Base-by-base conservation (phyloP, 225 moss, liverwort and hornwort species). In the Marchantia paleacea region DNA sequence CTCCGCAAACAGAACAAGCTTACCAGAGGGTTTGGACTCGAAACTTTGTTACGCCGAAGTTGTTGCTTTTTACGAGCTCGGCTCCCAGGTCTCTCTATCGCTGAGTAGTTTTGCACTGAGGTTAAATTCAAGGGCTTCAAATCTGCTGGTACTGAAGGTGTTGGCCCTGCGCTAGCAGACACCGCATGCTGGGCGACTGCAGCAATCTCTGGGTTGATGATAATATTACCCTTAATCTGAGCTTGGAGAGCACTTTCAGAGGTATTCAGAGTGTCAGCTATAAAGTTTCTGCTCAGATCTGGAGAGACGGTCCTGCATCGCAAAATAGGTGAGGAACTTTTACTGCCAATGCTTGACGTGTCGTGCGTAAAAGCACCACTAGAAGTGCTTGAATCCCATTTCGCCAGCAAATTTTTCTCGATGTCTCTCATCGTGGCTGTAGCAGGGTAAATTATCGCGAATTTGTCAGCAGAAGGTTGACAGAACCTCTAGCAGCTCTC, bases 241-340 rank as follows among this genome's bases (percentile, higher is more conserved):
- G 19, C 24, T 24, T n/a, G 61, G 0, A 7, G n/a, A 62, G 12
- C 62, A 48, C 47, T 77, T 47, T 47, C 62, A 47, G 22, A 62
- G 20, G 30, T 18, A n/a, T 47, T 63, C 39, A 63, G 22, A 14
- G 29, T 30, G 24, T 77, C 52, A 67, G 48, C 26, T 68, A 66
- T 49, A 62, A 28, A 12, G 14, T 52, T 51, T 52, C 66, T 67
- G 66, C 78, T 28, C 3, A 78, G 18, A 68, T 69, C 55, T 6
- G 78, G 55, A 13, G 80, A 82, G 64, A 31, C 55, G 30, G 60
- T 80, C 64, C 65, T 85, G 24, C 76, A 82, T n/a, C 80, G 76
- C 28, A 76, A 72, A 60, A 30, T 55, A 54, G 52, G 72, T 15
- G 82, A 76, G 1, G 72, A 39, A 28, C 72, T 72, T 65, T 72